Evolutionary conservation across 140 eudicot species (phyloP), one percentile per base, ranked within the genome.

Genomic region (Bidens hawaiensis): DNA sequence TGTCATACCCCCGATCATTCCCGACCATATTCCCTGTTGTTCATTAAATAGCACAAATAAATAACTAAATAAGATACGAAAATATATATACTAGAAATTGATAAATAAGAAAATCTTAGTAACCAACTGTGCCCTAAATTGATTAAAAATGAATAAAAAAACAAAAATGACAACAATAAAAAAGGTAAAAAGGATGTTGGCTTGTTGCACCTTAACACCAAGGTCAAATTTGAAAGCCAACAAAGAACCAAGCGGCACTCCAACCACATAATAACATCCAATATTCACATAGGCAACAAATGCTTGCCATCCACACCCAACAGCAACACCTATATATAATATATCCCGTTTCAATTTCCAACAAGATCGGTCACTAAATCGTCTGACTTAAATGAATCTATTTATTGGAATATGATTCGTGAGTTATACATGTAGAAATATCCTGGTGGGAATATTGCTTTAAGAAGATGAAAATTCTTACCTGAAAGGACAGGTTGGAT

Each of bases 301-400:
- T 26, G 75, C 61, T 72, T 77, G 82, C 78, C 82, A 77, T 67
- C 78, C 82, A 53, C 82, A 77, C 8, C 82, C 82, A 31, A 77
- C 78, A 15, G 78, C 82, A n/a, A 72, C 82, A 10, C 82, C 82
- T 77, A 36, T 8, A 8, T 36, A 36, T 10, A n/a, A n/a, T n/a
- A n/a, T n/a, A n/a, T n/a, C n/a, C n/a, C n/a, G n/a, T n/a, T n/a
- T n/a, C n/a, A n/a, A n/a, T n/a, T n/a, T n/a, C n/a, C n/a, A n/a
- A n/a, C n/a, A n/a, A n/a, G n/a, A n/a, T n/a, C n/a, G n/a, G 9
- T 43, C 2, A 36, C 1, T 2, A 4, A 14, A 7, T 43, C 50
- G 4, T 43, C 9, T 43, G 21, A 4, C 50, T 3, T 43, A 14
- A 14, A 43, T 15, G 9, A 43, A 19, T n/a, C 16, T 14, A 15